Base-by-base conservation (phyloP, 2,329 filamentous ascomycete species). In the Alternaria sp. region DNA sequence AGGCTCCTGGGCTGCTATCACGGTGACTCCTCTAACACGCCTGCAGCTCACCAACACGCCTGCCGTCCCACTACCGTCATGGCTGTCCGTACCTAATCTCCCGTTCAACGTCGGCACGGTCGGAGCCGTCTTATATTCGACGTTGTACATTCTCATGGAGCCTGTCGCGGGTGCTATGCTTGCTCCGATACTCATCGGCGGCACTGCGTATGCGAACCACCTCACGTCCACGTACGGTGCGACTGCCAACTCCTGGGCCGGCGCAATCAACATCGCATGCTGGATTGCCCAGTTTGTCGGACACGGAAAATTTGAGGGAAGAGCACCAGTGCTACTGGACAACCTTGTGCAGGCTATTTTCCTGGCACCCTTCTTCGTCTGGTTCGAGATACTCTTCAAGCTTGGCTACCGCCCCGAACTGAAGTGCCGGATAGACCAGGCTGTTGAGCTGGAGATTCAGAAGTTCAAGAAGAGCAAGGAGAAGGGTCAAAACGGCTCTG, bases 231-330 rank as follows among this genome's bases (percentile, higher is more conserved):
- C 86, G 28, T 85, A 89, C 71, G 86, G 86, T 36, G 78, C 79
- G 61, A 82, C 80, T 2, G 86, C 84, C 41, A 88, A 88, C 70
- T 85, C 85, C 70, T 87, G 83, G 79, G 91, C 92, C 37, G 81
- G 90, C 17, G 87, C 81, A 3, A 62, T 93, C 41, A 89, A 96
- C 67, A 75, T 93, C 42, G 80, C 88, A 45, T 89, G 87, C 60
- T 99, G 95, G 95, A 81, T 97, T 55, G 83, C 89, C 50, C 95
- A 99, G 75, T 97, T 99, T 73, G 71, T 98, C 50, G 95, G 95
- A 28, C 95, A 99, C 73, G 93, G 93, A 36, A 87, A 85, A 50
- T 98, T 92, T 69, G 95, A 98, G 79, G 88, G 91, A 21, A 87
- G 94, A 51, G 92, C 93, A 3, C 95, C 94, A 7, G 94, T 93